phyloP scores from a whole-genome alignment of 805 yeast genomes.

The Spencermartinsiella europaea region DNA sequence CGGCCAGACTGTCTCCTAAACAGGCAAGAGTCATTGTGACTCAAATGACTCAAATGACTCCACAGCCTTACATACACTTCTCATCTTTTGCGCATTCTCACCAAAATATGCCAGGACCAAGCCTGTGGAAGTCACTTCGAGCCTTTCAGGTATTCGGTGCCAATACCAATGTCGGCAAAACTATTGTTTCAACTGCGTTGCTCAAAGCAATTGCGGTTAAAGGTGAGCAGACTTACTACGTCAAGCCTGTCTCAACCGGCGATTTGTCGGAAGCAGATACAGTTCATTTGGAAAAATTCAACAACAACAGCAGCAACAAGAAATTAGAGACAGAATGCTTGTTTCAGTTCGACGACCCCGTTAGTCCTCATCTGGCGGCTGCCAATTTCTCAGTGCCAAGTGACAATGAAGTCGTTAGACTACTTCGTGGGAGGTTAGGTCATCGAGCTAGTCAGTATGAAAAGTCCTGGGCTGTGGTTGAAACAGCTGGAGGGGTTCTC shows the following conservation, averaged over 20 bases:
- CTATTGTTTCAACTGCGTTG: conserved; percentile 20
- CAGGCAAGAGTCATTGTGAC: not conserved
- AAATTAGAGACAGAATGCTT: conserved; percentile 12
- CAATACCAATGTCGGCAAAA: conserved; percentile 26
- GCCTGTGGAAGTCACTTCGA: conserved; percentile 8
- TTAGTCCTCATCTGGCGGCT: conserved; percentile 23
- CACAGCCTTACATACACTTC: not conserved
- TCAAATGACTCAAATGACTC: not conserved
- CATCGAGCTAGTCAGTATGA: not conserved
- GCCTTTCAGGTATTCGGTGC: conserved; percentile 22
- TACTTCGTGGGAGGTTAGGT: not conserved
- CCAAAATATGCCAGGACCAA: not conserved
- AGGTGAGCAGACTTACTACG: conserved; percentile 12
- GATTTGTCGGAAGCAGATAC: conserved; percentile 18
- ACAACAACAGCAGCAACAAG: no score
- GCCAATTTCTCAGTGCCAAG: not conserved
- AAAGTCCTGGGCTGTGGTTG: conserved; percentile 17
- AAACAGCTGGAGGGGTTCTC: conserved; percentile 24
- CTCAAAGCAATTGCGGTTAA: conserved; percentile 4
- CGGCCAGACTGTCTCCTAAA: not conserved
- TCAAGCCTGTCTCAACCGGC: conserved; percentile 26
- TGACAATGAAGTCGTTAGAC: conserved; percentile 7
- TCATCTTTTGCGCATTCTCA: not conserved
- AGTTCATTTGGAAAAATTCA: conserved; percentile 13
- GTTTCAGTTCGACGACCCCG: conserved; percentile 15